Percentiles rank a stretch among this genome's conserved stretches.
Conservation (phyloP, 306 rosid species). For the Urtica urens region DNA sequence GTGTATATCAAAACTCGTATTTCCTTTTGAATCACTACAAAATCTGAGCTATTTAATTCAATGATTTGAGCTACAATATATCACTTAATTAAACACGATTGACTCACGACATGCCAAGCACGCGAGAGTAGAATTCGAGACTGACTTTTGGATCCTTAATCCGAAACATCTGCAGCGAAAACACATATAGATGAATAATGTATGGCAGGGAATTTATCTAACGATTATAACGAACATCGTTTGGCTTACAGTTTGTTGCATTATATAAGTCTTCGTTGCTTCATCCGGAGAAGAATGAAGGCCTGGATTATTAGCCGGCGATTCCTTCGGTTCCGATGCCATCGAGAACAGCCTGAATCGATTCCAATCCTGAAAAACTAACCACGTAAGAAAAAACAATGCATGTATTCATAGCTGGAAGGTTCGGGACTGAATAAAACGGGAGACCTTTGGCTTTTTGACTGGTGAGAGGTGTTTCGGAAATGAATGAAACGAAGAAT, state of each 20-base stretch:
- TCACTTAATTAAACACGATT: not conserved
- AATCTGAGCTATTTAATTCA: not conserved
- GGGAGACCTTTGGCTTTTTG: slow-evolving; percentile 46
- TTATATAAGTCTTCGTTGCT: slow-evolving; percentile 70
- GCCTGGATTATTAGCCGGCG: slow-evolving; percentile 62
- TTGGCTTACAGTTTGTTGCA: slow-evolving; percentile 78
- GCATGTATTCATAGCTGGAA: not conserved
- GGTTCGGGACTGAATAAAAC: not conserved
- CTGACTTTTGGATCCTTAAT: slow-evolving; percentile 88
- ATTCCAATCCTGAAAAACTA: slow-evolving; percentile 27
- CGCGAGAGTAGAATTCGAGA: slow-evolving; percentile 84
- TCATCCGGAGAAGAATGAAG: slow-evolving; percentile 56
- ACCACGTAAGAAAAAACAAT: not conserved
- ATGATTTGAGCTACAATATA: not conserved
- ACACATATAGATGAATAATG: not conserved
- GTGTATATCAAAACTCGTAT: too few species aligned
- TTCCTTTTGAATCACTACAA: not conserved
- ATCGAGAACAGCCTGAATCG: slow-evolving; percentile 49
- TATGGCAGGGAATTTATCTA: not conserved
- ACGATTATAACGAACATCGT: not conserved
- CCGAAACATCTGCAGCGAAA: slow-evolving; percentile 50
- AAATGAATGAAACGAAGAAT: slow-evolving; percentile 14
- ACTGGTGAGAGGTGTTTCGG: slow-evolving; percentile 18
- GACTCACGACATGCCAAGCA: slow-evolving; percentile 96
- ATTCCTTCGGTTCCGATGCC: slow-evolving; percentile 66